These are phyloP conservation scores for Coemansia sp. DNA, from an alignment of 192 early-diverging fungal genomes.

Conservation along the genomic window DNA sequence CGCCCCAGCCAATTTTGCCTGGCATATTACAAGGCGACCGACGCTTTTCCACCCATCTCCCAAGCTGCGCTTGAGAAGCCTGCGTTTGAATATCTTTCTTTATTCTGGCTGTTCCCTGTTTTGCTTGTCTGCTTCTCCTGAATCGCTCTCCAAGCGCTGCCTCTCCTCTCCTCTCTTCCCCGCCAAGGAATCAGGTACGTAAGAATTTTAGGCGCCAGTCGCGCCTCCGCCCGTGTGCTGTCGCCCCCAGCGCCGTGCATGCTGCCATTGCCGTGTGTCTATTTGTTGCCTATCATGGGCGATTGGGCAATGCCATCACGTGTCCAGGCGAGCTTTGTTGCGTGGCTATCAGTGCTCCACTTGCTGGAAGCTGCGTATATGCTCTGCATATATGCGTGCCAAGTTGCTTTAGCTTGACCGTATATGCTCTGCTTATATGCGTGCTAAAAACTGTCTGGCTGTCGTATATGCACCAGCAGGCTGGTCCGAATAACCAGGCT, in stretches of 20 bases:
- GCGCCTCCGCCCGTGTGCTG: neutral
- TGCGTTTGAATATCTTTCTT: neutral
- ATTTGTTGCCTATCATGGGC: neutral
- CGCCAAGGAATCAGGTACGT: neutral
- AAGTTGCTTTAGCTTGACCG: no score
- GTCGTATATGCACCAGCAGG: no score
- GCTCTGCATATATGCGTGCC: no score
- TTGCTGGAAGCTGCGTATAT: no score
- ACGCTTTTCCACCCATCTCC: neutral
- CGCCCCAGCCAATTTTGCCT: conserved; percentile 1
- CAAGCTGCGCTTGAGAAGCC: neutral
- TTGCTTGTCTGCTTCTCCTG: neutral
- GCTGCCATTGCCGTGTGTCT: neutral
- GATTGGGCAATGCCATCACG: conserved; percentile 2
- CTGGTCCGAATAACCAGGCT: no score
- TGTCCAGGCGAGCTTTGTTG: conserved; percentile 1
- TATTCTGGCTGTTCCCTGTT: neutral
- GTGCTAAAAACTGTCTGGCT: no score
- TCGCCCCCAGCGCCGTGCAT: conserved; percentile 3
- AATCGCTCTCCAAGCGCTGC: neutral
- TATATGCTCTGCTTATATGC: no score
- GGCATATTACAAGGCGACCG: neutral
- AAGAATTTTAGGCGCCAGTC: neutral
- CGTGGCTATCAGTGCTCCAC: no score
- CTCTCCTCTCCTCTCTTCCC: neutral